Evolutionary conservation across 306 rosid genomes (phyloP).

Genomic region (Notholithocarpus densiflorus): DNA sequence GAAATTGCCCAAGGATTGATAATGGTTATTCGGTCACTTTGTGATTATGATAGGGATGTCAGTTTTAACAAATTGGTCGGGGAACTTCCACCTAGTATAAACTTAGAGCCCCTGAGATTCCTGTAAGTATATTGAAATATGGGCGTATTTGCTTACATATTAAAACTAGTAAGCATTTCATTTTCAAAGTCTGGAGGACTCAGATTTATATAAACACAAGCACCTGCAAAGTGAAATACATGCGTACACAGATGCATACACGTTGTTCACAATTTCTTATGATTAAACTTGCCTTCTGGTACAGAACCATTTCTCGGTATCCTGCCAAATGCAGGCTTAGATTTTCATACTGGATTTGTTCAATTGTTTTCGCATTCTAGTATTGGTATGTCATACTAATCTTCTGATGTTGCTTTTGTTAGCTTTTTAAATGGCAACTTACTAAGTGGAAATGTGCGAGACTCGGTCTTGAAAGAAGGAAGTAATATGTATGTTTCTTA

Average conservation of each 20-base stretch:
- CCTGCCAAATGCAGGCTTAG: not conserved
- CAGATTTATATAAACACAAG: not conserved
- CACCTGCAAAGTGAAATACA: not conserved
- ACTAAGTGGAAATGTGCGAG: conserved; percentile 64
- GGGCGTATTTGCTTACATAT: not conserved
- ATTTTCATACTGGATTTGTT: not conserved
- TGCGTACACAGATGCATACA: not conserved
- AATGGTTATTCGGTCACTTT: not conserved
- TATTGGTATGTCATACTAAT: conserved; percentile 13
- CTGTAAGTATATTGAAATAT: conserved; percentile 44
- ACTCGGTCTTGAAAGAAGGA: conserved; percentile 62
- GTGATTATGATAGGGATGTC: conserved; percentile 57
- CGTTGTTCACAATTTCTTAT: not conserved
- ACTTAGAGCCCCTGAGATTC: conserved; percentile 38
- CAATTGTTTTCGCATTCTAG: conserved; percentile 9
- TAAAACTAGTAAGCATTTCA: not conserved
- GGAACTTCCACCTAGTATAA: conserved; percentile 46
- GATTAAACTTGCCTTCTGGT: conserved; percentile 5
- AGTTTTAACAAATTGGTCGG: conserved; percentile 83
- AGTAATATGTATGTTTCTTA: conserved; percentile 59
- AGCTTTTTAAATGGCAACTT: conserved; percentile 71
- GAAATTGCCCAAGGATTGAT: not conserved
- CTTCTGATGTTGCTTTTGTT: conserved; percentile 22
- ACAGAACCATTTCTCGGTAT: not conserved
- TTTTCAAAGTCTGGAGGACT: not conserved